Base-by-base conservation (phyloP, 1,284 basidiomycete genomes). In the Pseudozyma tsukubaensis region DNA sequence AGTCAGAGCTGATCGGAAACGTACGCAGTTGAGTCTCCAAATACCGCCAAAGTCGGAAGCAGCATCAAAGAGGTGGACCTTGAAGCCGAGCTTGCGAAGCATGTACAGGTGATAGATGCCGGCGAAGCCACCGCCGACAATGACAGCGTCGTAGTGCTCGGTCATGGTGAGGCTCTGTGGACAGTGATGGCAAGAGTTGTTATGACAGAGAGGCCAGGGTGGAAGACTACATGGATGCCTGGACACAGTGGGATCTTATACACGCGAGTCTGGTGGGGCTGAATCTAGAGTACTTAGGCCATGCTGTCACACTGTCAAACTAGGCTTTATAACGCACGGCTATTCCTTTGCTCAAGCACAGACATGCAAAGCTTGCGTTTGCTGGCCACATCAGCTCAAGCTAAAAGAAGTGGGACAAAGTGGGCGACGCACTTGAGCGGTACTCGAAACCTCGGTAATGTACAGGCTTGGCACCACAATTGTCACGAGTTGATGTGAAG, bases 21-120 rank as follows among this genome's bases (percentile, higher is more conserved):
- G 50, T 45, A 68, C 71, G 49, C 64, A 75, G 49, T 70, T 70
- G 40, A 68, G 61, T 49, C 72, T 57, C 72, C 67, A 72, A 44
- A 63, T 72, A 34, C 75, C 75, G 8, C 75, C 75, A 68, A 77
- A 71, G 55, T 70, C 72, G 13, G 67, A n/a, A 43, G 66, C 66
- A 32, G 75, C 71, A 13, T 77, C 75, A 44, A 59, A 74, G 37
- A 77, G 66, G 18, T 72, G 63, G 2, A 64, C 63, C 14, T 77
- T 77, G 59, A 73, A 70, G 51, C 75, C 72, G 4, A 65, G 52
- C 50, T 73, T 66, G 9, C 75, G 58, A 10, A 77, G 66, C 40
- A 60, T 50, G 39, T 70, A 74, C 9, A 77, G 54, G 21, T 70
- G 66, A 18, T 63, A 59, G 21, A 74, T 66, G 8, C 75, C 75